A percentile compares a stretch with the other conserved stretches of the same genome.
phyloP scores from a whole-genome alignment of 1,284 basidiomycete species.

The Ustilago crameri region DNA sequence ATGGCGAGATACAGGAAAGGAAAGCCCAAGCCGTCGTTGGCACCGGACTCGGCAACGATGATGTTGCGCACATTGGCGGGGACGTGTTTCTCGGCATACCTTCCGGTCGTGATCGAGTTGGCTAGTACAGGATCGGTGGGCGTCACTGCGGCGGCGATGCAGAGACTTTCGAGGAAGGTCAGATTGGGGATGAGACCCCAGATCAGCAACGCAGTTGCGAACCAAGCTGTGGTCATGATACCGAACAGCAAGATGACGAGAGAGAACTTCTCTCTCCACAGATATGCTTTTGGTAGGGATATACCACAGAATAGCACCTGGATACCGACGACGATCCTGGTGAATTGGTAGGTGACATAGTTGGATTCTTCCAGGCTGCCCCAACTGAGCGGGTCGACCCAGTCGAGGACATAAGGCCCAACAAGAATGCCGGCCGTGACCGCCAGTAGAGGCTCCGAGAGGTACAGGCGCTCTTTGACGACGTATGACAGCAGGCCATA shows the following conservation, averaged over 20 bases:
- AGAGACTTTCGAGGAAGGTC: conserved; percentile 68
- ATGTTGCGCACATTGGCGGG: conserved; percentile 68
- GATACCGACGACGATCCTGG: conserved; percentile 66
- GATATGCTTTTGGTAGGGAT: conserved; percentile 67
- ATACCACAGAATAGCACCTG: conserved; percentile 70
- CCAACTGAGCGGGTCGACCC: conserved; percentile 64
- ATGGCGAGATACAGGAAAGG: conserved; percentile 68
- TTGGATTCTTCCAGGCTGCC: conserved; percentile 46
- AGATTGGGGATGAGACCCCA: conserved; percentile 67
- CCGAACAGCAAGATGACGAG: conserved; percentile 66
- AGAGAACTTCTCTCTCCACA: conserved; percentile 62
- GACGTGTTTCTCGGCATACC: conserved; percentile 69
- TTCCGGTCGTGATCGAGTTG: conserved; percentile 67
- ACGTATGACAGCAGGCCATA: conserved; percentile 66
- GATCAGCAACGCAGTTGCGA: conserved; percentile 67
- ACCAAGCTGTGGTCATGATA: conserved; percentile 70
- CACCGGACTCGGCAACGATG: conserved; percentile 69
- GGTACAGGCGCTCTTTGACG: conserved; percentile 63
- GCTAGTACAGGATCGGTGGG: conserved; percentile 70
- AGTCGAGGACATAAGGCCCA: conserved; percentile 64
- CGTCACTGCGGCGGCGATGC: conserved; percentile 69
- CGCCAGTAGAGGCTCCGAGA: conserved; percentile 65
- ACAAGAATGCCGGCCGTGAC: conserved; percentile 62
- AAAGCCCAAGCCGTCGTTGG: conserved; percentile 69
- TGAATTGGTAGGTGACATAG: conserved; percentile 69